Evolutionary conservation across 2,329 filamentous ascomycete genomes (phyloP).

Genomic region (Penicillium oxalicum): DNA sequence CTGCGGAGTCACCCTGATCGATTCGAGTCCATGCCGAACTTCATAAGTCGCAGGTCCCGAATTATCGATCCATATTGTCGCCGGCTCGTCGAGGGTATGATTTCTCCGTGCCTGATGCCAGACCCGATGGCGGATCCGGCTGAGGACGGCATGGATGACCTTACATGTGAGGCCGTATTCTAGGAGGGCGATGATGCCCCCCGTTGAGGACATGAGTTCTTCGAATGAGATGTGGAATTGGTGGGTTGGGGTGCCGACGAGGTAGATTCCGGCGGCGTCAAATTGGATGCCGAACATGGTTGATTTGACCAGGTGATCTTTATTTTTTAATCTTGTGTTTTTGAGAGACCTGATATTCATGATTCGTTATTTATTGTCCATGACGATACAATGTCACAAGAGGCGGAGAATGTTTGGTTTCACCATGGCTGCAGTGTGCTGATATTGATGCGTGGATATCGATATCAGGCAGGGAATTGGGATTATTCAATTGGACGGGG

Average conservation of each 20-base stretch:
- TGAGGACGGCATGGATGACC: constrained; percentile 8
- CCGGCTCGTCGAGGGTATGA: constrained; percentile 5
- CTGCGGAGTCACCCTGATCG: constrained; percentile 9
- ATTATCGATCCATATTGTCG: constrained; percentile 16
- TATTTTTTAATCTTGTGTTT: not conserved
- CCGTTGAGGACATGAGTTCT: constrained; percentile 14
- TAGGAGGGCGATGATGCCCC: constrained; percentile 15
- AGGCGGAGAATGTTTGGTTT: no score
- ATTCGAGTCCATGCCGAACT: constrained; percentile 12
- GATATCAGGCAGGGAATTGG: no score
- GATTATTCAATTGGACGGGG: not conserved
- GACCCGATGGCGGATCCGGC: constrained; percentile 10
- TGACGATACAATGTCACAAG: no score
- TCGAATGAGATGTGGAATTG: constrained; percentile 19
- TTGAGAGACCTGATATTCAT: no score
- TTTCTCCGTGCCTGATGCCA: constrained; percentile 4
- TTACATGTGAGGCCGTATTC: constrained; percentile 17
- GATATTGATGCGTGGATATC: not conserved
- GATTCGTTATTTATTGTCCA: no score
- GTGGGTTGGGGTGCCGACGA: constrained; percentile 14
- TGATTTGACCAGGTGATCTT: not conserved
- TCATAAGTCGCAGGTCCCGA: constrained; percentile 16
- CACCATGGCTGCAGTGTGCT: not conserved
- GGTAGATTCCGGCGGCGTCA: constrained; percentile 17
- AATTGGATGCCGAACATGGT: constrained; percentile 18